Percentiles rank a stretch among this genome's conserved stretches.
Conservation (phyloP, 176 grass and related monocot genomes). For the Miscanthus lutarioriparius region DNA sequence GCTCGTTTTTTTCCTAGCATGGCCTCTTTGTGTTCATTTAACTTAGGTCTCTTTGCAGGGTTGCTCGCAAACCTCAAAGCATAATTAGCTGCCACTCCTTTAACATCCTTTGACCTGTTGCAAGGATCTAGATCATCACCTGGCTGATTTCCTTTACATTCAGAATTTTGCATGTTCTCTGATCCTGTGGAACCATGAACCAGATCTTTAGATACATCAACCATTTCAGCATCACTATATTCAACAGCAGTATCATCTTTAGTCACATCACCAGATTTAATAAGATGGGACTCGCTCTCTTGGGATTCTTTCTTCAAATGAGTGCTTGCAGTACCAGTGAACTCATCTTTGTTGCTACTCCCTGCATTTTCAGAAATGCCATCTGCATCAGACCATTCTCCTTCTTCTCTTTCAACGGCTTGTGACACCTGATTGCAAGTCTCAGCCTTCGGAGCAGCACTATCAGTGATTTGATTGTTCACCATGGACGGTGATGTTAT, state of each 20-base stretch:
- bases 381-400: constrained; percentile 97
- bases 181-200: constrained; percentile 30
- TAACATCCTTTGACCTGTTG: constrained; percentile 73
- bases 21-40: constrained; percentile 88
- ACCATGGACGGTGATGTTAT: constrained; percentile 33
- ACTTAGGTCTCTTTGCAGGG: constrained; percentile 78
- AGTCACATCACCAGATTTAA: constrained; percentile 35
- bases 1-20: constrained; percentile 95
- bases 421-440: constrained; percentile 40
- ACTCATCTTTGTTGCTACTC: constrained; percentile 59
- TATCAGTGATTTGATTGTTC: constrained; percentile 24
- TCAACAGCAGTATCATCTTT: constrained; percentile 46
- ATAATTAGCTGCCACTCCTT: constrained; percentile 88
- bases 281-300: constrained; percentile 42
- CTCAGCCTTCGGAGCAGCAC: constrained; percentile 21
- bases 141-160: constrained; percentile 55
- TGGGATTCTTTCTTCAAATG: constrained; percentile 48
- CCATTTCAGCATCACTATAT: constrained; percentile 54
- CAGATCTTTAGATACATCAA: constrained; percentile 51
- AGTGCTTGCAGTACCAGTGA: constrained; percentile 32
- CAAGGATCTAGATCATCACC: constrained; percentile 57
- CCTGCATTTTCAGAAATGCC: constrained; percentile 54
- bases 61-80: constrained; percentile 79
- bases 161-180: constrained; percentile 38
- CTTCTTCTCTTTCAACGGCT: constrained; percentile 92